These are phyloP conservation scores for Lactarius evosmus DNA, from an alignment of 768 basidiomycete species.

Conservation along the genomic window DNA sequence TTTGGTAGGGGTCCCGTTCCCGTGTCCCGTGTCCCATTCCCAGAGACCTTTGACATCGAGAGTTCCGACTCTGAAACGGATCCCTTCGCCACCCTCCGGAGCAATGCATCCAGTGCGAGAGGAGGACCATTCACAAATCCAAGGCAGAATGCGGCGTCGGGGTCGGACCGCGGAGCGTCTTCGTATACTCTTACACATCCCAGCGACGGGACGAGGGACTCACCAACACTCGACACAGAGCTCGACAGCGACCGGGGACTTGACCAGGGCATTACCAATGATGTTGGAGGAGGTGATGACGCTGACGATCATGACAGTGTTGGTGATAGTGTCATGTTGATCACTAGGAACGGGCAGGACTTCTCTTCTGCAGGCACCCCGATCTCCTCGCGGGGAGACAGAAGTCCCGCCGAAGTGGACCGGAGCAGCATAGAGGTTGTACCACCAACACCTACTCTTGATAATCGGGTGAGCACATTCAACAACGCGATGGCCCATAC, in stretches of 20 bases:
- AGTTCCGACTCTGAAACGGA: slow-evolving; percentile 8
- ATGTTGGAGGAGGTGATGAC: not conserved
- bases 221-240: not conserved
- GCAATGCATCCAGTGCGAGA: not conserved
- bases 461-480: slow-evolving; percentile 4
- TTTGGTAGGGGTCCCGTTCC: slow-evolving; percentile 16
- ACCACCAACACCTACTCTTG: slow-evolving; percentile 13
- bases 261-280: not conserved
- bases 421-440: slow-evolving; percentile 21
- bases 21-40: slow-evolving; percentile 13
- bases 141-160: not conserved
- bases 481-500: not conserved
- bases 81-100: slow-evolving; percentile 10
- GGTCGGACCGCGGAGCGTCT: not conserved
- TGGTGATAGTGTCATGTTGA: slow-evolving; percentile 11
- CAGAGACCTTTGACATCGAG: slow-evolving; percentile 16
- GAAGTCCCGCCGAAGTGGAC: not conserved
- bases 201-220: not conserved
- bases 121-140: not conserved
- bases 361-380: not conserved
- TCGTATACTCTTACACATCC: not conserved
- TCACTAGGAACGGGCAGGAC: slow-evolving; percentile 19
- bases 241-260: not conserved
- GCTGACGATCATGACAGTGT: not conserved
- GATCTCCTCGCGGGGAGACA: not conserved